Evolutionary conservation across 2,329 filamentous ascomycete genomes (phyloP), one percentile per base, ranked within the genome.

Genomic region (Ceratocystis diversiconidia): DNA sequence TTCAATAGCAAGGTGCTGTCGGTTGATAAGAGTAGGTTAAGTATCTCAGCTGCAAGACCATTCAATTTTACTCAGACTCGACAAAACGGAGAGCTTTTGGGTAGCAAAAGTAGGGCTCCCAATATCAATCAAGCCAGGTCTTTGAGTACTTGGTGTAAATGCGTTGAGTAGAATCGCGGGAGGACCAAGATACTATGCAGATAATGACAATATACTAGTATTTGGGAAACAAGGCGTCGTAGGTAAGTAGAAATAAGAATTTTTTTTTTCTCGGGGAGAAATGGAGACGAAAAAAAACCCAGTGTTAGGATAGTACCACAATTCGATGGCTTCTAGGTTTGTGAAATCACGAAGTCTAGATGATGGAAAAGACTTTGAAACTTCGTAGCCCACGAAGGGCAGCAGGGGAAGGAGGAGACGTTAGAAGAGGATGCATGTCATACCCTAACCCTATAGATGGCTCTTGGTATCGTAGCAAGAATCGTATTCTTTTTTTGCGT

Each of bases 401-500:
- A 36, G 55, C 55, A 59, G 55, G 25, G 55, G 55, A 57, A 32
- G 52, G 30, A 59, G 55, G 55, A 59, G 55, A 59, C 7, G 55
- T 59, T 30, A 17, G 52, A 57, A 59, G 28, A 36, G 28, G 55
- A 10, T 59, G 19, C 5, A 5, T 30, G 1, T 3, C 1, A 5
- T 19, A 59, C 52, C 52, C 52, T 7, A 59, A n/a, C 55, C 55
- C 30, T n/a, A 57, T 2, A 1, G 0, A 17, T 17, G 15, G 17
- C 17, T n/a, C 10, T 36, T 12, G 10, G 8, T 1, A 41, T 41
- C 10, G 10, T 12, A 15, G 1, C 36, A 12, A 41, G 1, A 12
- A 15, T 41, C 36, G 10, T 41, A 1, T 12, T 15, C 10, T 41
- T 41, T 1, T 15, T 12, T 1, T 15, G 8, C 10, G 15, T 12